A percentile compares a stretch with the other conserved stretches of the same genome.
Evolutionary conservation across 148 eudicot genomes (phyloP).

Genomic region (Chenopodium album): DNA sequence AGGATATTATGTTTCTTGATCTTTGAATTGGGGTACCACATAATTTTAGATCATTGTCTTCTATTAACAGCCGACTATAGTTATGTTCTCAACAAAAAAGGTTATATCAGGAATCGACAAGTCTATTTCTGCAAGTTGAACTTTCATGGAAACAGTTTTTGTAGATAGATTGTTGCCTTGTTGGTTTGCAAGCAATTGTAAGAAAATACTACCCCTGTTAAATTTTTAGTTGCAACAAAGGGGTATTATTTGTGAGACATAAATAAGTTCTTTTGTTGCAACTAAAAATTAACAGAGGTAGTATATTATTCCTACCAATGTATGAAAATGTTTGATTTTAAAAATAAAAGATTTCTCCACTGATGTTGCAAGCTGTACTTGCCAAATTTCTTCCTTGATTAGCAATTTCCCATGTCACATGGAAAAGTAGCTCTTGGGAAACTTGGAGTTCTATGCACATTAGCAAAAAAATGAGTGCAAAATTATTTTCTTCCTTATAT

Average conservation of each 20-base stretch:
- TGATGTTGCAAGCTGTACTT: not conserved
- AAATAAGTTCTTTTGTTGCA: too few species aligned
- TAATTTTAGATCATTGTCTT: not conserved
- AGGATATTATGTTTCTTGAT: not conserved
- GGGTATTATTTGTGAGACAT: too few species aligned
- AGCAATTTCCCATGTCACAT: not conserved
- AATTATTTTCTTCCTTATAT: too few species aligned
- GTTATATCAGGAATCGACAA: not conserved
- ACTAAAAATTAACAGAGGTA: too few species aligned
- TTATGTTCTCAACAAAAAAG: not conserved
- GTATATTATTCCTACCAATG: not conserved
- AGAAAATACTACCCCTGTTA: too few species aligned
- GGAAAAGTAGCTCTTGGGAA: not conserved
- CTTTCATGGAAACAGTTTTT: not conserved
- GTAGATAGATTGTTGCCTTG: not conserved
- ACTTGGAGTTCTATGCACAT: too few species aligned
- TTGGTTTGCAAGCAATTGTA: not conserved
- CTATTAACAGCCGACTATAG: not conserved
- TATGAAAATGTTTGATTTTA: too few species aligned
- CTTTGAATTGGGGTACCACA: not conserved
- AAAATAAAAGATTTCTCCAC: not conserved
- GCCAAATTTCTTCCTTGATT: not conserved
- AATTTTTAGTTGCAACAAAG: too few species aligned
- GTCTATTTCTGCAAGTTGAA: not conserved
- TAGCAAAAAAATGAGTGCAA: too few species aligned